Evolutionary conservation across 75 land plant species (phyloP).

Genomic region (Pinus albicaulis): DNA sequence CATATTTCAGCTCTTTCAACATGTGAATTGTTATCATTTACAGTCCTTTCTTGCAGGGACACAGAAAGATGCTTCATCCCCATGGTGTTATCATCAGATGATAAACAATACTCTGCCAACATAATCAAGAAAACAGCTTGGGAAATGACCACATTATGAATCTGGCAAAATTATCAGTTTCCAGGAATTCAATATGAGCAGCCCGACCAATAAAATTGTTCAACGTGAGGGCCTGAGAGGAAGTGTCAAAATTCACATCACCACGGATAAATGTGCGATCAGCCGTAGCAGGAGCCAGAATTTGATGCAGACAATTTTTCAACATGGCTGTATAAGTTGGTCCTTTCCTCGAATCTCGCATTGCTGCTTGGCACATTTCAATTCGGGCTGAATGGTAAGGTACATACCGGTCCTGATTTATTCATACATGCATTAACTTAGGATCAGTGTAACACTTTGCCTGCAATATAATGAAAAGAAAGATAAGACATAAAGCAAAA

Average conservation of each 20-base stretch:
- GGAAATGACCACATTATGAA: constrained; percentile 89
- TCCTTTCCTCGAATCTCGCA: constrained; percentile 54
- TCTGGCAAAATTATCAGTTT: constrained; percentile 63
- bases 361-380: constrained; percentile 64
- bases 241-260: constrained; percentile 79
- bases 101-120: background rate
- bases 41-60: background rate
- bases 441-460: background rate
- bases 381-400: constrained; percentile 91
- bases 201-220: constrained; percentile 82
- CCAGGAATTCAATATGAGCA: constrained; percentile 91
- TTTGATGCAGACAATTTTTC: constrained; percentile 75
- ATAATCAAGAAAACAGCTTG: constrained; percentile 40
- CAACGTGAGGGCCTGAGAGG: constrained; percentile 57
- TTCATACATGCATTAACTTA: constrained; percentile 58
- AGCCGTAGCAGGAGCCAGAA: constrained; percentile 43
- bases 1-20: background rate
- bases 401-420: constrained; percentile 90
- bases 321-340: constrained; percentile 67
- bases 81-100: background rate
- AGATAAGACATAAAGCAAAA: background rate
- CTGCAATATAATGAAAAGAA: background rate
- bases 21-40: background rate
- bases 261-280: constrained; percentile 66
- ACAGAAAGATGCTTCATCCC: background rate